Evolutionary conservation across 2,329 filamentous ascomycete genomes (phyloP).

Genomic region (Verticillium nonalfalfae): DNA sequence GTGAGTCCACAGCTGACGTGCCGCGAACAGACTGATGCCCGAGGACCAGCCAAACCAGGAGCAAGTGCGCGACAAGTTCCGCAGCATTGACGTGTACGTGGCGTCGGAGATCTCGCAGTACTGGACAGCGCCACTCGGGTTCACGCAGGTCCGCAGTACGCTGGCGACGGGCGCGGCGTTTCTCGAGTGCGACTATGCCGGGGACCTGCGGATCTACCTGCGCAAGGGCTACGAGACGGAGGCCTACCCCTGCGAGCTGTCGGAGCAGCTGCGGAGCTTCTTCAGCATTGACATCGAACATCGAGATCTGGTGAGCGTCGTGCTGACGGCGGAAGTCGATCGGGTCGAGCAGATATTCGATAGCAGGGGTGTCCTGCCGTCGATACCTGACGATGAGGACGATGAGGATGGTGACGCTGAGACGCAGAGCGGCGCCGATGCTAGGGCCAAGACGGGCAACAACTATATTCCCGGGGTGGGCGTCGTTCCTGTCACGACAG

Average conservation of each 20-base stretch:
- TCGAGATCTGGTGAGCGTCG: constrained; percentile 1
- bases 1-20: background rate
- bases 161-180: constrained; percentile 2
- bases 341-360: constrained; percentile 3
- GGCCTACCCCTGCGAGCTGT: constrained; percentile 3
- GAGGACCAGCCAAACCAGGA: background rate
- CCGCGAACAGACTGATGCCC: constrained; percentile 1
- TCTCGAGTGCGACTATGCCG: constrained; percentile 4
- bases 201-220: constrained; percentile 4
- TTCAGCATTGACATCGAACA: constrained; percentile 1
- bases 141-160: background rate
- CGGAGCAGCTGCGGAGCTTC: constrained; percentile 3
- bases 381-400: background rate
- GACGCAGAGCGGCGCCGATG: background rate
- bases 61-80: background rate
- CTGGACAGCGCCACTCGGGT: constrained; percentile 2
- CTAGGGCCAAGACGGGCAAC: background rate
- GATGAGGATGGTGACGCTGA: background rate
- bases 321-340: background rate
- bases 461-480: background rate
- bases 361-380: constrained; percentile 1
- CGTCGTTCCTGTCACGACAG: background rate
- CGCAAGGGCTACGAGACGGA: constrained; percentile 1
- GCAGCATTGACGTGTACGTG: constrained; percentile 2
- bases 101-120: background rate